These are phyloP conservation scores for Fusarium nurragi DNA, from an alignment of 2,329 filamentous ascomycete species.

Conservation along the genomic window DNA sequence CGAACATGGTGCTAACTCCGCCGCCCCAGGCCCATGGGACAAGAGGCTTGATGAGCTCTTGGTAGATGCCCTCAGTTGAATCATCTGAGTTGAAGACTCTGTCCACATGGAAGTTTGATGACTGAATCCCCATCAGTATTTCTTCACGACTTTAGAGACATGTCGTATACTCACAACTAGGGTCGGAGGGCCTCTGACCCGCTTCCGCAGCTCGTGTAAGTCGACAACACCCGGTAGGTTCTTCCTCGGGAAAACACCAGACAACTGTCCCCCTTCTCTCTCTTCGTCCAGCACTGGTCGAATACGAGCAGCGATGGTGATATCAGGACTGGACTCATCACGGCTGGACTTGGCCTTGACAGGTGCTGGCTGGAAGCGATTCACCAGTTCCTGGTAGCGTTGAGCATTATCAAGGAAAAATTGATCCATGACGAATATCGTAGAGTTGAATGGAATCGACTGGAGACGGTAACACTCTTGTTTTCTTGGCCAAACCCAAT, in stretches of 20 bases:
- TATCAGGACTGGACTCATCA: conserved; percentile 38
- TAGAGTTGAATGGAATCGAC: too few relatives aligned
- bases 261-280: conserved; percentile 41
- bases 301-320: conserved; percentile 51
- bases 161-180: conserved; percentile 43
- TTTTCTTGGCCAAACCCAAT: background rate
- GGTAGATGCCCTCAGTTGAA: conserved; percentile 54
- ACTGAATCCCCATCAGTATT: conserved; percentile 35
- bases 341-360: conserved; percentile 3
- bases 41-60: conserved; percentile 52
- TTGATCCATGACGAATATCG: conserved; percentile 45
- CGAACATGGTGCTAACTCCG: conserved; percentile 59
- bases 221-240: conserved; percentile 40
- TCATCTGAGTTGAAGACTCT: conserved; percentile 48
- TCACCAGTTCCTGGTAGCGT: conserved; percentile 45
- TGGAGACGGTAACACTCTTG: background rate
- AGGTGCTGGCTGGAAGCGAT: conserved; percentile 40
- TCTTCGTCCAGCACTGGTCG: conserved; percentile 52
- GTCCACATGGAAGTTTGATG: conserved; percentile 50
- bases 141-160: too few relatives aligned
- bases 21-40: conserved; percentile 58
- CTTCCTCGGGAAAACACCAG: conserved; percentile 31
- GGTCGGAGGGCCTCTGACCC: conserved; percentile 45
- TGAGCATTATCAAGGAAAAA: conserved; percentile 47
- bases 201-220: conserved; percentile 51